Evolutionary conservation across 2,329 filamentous ascomycete genomes (phyloP), one percentile per base, ranked within the genome.

Genomic region (Verticillium dahliae): DNA sequence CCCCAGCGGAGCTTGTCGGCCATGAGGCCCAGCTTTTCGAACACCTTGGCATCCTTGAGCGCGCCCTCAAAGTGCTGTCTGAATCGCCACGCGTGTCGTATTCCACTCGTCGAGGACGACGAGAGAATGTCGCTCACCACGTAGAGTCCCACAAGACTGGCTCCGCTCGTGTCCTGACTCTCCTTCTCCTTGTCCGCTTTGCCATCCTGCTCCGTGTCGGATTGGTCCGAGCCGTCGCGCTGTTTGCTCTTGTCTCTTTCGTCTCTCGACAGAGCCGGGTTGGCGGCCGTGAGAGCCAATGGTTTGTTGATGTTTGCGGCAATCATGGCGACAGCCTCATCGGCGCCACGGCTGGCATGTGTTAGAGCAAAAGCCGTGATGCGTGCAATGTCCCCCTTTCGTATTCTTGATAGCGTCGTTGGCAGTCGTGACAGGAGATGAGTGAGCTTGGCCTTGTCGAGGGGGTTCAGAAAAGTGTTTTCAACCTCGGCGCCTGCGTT

Each of bases 301-400:
- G 95, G 95, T 59, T 83, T 85, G 62, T 90, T 81, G 38, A 98
- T 81, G 69, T 99, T 98, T 1, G 87, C 82, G 0, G 96, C 84
- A 41, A 98, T 87, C 75, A 96, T 85, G 58, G 94, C 85, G n/a
- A 96, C 92, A 39, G 97, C 89, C 76, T 98, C 95, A 65, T 96
- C 90, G 13, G 91, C 90, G 15, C 93, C 95, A 22, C 87, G 83
- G 45, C 89, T 91, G 1, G 92, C 90, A 72, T 98, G 92, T 2
- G 88, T 89, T 61, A 98, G 92, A 13, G 93, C 93, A 74, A 98
- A 97, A 3, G 89, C 85, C 1, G 93, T 94, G 2, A 97, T 82
- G 5, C 92, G 85, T 1, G 92, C 93, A 56, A 98, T 85, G 69
- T 98, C 92, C 2, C 92, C 92, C 69, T 91, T 91, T 34, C 91